A percentile compares a stretch with the other conserved stretches of the same genome.
These are phyloP conservation scores for Globisporangium alternatum DNA, from an alignment of 352 stramenopile genomes.

Conservation along the genomic window DNA sequence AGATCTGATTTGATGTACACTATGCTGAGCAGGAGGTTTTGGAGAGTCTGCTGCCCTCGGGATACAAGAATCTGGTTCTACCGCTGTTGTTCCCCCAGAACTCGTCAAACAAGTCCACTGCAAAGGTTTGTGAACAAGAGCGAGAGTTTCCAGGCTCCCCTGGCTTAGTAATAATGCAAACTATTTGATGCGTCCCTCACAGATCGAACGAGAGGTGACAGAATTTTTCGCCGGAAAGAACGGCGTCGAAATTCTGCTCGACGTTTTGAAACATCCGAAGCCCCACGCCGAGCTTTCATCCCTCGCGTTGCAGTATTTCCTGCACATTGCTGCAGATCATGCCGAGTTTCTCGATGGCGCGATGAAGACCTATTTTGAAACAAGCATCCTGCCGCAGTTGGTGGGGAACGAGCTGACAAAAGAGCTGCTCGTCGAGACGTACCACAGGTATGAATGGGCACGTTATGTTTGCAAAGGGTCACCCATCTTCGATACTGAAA, in stretches of 20 bases:
- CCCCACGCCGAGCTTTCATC: constrained; percentile 64
- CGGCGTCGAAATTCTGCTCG: constrained; percentile 61
- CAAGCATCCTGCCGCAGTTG: constrained; percentile 55
- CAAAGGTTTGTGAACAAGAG: constrained; percentile 33
- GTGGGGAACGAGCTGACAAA: constrained; percentile 60
- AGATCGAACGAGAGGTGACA: constrained; percentile 63
- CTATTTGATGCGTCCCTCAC: constrained; percentile 9
- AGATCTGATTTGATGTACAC: constrained; percentile 2
- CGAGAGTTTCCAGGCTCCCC: not conserved
- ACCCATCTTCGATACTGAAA: not conserved
- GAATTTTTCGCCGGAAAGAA: constrained; percentile 43
- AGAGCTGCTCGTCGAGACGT: constrained; percentile 75
- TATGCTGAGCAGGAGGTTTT: constrained; percentile 59
- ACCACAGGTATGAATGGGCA: constrained; percentile 37
- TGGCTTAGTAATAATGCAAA: not conserved
- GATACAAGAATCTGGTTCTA: constrained; percentile 69
- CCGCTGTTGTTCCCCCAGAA: constrained; percentile 67
- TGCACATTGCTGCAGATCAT: constrained; percentile 71
- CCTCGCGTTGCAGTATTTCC: constrained; percentile 78
- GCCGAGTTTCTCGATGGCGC: constrained; percentile 30
- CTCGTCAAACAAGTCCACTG: constrained; percentile 50
- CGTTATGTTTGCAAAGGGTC: not conserved
- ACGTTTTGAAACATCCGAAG: constrained; percentile 66
- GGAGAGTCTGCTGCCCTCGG: constrained; percentile 71
- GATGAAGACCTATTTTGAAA: constrained; percentile 41